Evolutionary conservation across 495 filamentous ascomycete species (phyloP).

Genomic region (Hypoxylon trugodes): DNA sequence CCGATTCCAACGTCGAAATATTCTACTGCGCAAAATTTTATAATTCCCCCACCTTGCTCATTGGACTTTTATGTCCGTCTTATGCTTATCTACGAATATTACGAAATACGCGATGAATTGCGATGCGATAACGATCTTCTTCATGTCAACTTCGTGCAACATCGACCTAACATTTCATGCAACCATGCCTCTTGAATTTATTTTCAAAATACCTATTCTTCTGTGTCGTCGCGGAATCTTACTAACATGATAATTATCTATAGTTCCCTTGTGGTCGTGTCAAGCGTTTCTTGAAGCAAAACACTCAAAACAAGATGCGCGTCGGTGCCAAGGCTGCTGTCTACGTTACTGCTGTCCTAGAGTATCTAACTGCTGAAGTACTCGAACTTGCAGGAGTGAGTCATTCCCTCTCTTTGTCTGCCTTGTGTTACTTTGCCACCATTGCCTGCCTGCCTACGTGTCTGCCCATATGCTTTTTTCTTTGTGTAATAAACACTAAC

Average conservation of each 20-base stretch:
- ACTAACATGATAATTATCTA: conserved; percentile 46
- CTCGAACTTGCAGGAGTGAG: conserved; percentile 90
- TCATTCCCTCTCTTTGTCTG: conserved; percentile 31
- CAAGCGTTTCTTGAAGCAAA: conserved; percentile 99
- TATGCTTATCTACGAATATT: not conserved
- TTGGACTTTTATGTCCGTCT: not conserved
- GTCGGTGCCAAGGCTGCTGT: conserved; percentile 98
- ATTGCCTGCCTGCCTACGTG: not conserved
- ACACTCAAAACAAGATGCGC: conserved; percentile 99
- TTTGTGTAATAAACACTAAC: conserved; percentile 17
- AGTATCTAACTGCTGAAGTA: conserved; percentile 98
- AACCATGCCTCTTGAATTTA: not conserved
- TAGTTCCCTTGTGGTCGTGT: conserved; percentile 99
- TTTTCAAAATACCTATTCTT: conserved; percentile 1
- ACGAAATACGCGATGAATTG: too few species aligned
- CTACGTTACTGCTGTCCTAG: conserved; percentile 97
- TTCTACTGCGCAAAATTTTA: not conserved
- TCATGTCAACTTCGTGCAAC: not conserved
- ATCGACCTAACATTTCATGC: not conserved
- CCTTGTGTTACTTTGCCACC: conserved; percentile 21
- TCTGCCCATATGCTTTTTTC: not conserved
- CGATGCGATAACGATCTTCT: not conserved
- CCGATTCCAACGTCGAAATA: not conserved
- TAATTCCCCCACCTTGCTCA: not conserved
- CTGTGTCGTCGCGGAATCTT: not conserved